Conservation (phyloP, 257 asterid species). For the Datura wrightii region DNA sequence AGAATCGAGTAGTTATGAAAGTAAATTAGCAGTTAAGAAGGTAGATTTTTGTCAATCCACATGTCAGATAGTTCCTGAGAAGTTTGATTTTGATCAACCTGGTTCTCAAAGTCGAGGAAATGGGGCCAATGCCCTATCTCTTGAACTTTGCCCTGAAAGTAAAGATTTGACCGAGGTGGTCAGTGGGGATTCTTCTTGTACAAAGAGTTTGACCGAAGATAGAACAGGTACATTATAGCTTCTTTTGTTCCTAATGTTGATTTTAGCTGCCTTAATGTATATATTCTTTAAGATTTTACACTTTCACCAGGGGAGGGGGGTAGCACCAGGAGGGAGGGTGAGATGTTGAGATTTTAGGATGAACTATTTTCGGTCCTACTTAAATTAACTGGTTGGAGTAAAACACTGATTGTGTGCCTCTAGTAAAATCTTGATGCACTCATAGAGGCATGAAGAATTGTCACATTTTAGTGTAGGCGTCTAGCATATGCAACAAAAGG, state of each 20-base stretch:
- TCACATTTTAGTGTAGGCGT: slow-evolving; percentile 9
- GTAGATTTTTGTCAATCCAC: slow-evolving; percentile 75
- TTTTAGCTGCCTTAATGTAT: background rate
- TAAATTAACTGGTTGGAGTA: background rate
- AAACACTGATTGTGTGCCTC: background rate
- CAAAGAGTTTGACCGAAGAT: slow-evolving; percentile 64
- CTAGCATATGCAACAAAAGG: background rate
- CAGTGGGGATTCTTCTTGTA: slow-evolving; percentile 46
- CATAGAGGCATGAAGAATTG: background rate
- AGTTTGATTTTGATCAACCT: slow-evolving; percentile 50
- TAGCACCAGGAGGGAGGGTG: background rate
- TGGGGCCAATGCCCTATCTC: slow-evolving; percentile 38
- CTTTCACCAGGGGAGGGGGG: background rate
- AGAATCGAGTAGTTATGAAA: slow-evolving; percentile 54
- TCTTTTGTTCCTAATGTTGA: background rate
- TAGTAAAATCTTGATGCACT: background rate
- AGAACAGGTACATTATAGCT: slow-evolving; percentile 57
- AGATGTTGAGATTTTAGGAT: background rate
- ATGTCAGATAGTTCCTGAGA: slow-evolving; percentile 48
- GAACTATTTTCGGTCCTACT: background rate
- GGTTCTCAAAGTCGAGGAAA: slow-evolving; percentile 47
- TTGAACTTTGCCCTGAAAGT: slow-evolving; percentile 64
- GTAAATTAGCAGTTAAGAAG: slow-evolving; percentile 64
- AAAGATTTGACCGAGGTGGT: slow-evolving; percentile 68
- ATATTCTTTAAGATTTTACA: background rate